phyloP scores from a whole-genome alignment of 331 rosid genomes.

The Pyrus hybrid region DNA sequence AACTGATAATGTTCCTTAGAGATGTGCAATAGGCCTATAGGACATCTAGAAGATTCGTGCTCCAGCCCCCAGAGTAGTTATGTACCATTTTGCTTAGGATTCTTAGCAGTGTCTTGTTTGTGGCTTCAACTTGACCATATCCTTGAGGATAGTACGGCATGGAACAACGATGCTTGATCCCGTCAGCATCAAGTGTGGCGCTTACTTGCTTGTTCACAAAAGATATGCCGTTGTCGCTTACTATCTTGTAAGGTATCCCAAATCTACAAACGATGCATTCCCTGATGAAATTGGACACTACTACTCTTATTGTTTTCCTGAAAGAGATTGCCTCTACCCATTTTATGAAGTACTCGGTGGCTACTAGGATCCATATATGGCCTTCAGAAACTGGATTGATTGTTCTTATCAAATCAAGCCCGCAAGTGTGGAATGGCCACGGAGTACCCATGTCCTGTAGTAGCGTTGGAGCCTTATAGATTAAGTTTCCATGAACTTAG shows the following conservation, averaged over 20 bases:
- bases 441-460: accelerated
- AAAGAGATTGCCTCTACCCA: accelerated
- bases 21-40: accelerated
- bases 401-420: too few relatives aligned
- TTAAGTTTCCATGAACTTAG: not conserved
- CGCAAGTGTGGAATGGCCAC: too few relatives aligned
- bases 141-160: too few relatives aligned
- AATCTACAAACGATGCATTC: too few relatives aligned
- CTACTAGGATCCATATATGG: accelerated
- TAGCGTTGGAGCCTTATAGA: not conserved
- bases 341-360: too few relatives aligned
- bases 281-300: too few relatives aligned
- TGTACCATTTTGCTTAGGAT: too few relatives aligned
- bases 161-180: too few relatives aligned
- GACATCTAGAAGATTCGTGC: accelerated
- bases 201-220: too few relatives aligned
- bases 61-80: accelerated
- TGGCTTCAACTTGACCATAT: not conserved
- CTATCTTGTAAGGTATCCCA: too few relatives aligned
- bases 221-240: accelerated
- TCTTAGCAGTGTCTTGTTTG: not conserved
- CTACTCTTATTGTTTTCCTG: too few relatives aligned
- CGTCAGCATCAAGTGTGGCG: too few relatives aligned
- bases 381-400: accelerated
- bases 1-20: accelerated